These are phyloP conservation scores for Coprinopsis marcescibilis DNA, from an alignment of 768 basidiomycete species.

Conservation along the genomic window DNA sequence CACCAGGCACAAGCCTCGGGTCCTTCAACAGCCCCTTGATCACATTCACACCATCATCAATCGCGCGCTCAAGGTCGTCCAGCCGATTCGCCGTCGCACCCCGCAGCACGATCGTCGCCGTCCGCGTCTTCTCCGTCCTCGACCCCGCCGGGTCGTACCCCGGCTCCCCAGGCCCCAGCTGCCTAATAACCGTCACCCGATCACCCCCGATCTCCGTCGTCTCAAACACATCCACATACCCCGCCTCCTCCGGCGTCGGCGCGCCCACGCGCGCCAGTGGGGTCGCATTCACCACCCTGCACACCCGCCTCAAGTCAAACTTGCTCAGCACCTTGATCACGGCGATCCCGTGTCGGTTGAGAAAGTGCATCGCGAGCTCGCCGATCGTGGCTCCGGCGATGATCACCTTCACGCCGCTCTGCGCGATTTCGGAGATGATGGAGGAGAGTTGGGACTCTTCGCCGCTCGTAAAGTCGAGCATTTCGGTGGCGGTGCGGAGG, in stretches of 20 bases:
- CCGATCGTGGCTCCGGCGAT: conserved; percentile 90
- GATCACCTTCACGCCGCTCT: conserved; percentile 90
- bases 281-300: conserved; percentile 93
- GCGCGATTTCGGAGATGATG: conserved; percentile 97
- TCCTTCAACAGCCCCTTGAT: conserved; percentile 93
- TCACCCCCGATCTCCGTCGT: conserved; percentile 96
- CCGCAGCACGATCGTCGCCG: conserved; percentile 90
- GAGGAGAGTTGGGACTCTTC: conserved; percentile 97
- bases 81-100: conserved; percentile 93
- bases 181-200: conserved; percentile 93
- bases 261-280: conserved; percentile 95
- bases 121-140: conserved; percentile 69
- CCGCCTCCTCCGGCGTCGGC: conserved; percentile 94
- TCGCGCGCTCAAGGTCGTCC: conserved; percentile 92
- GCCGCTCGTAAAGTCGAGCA: conserved; percentile 93
- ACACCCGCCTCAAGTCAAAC: conserved; percentile 91
- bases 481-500: conserved; percentile 90
- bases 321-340: conserved; percentile 97
- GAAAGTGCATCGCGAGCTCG: conserved; percentile 95
- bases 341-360: conserved; percentile 89
- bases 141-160: conserved; percentile 50
- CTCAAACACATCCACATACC: conserved; percentile 91
- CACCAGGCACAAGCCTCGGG: conserved; percentile 84
- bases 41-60: conserved; percentile 96
- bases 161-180: conserved; percentile 61